These are phyloP conservation scores for Barnettozyma botsteinii DNA, from an alignment of 805 yeast genomes.

Conservation along the genomic window DNA sequence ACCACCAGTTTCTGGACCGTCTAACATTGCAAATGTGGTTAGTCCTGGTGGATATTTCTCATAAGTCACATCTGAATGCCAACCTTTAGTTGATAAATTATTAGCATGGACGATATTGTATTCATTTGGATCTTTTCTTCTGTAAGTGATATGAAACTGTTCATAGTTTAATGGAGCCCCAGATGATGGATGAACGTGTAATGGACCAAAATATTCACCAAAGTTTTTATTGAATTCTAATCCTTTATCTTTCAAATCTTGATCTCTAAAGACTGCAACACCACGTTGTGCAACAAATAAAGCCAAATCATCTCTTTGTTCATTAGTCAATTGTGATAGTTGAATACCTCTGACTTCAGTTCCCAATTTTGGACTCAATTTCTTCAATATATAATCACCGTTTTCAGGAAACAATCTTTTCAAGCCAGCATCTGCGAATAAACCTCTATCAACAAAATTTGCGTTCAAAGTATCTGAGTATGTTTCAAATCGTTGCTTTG, in stretches of 20 bases:
- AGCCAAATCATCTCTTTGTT: conserved; percentile 66
- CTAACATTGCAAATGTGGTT: conserved; percentile 61
- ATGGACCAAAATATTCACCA: conserved; percentile 62
- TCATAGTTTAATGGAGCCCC: conserved; percentile 60
- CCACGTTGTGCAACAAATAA: conserved; percentile 63
- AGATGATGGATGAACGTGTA: conserved; percentile 69
- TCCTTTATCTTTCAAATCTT: conserved; percentile 55
- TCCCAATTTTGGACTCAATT: conserved; percentile 67
- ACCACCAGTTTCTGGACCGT: conserved; percentile 62
- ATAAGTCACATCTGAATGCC: conserved; percentile 75
- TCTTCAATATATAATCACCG: conserved; percentile 26
- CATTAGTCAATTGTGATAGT: conserved; percentile 44
- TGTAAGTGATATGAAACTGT: conserved; percentile 57
- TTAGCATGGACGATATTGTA: conserved; percentile 26
- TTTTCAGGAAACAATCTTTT: conserved; percentile 42
- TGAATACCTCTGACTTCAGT: conserved; percentile 56
- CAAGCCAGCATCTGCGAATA: conserved; percentile 53
- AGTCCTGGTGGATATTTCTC: conserved; percentile 69
- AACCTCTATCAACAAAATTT: conserved; percentile 49
- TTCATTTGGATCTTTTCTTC: conserved; percentile 36
- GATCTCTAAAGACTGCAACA: conserved; percentile 59
- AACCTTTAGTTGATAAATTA: conserved; percentile 27
- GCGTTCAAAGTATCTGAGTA: conserved; percentile 48
- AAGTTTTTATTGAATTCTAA: conserved; percentile 41
- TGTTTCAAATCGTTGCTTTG: conserved; percentile 45